Evolutionary conservation across 2,329 filamentous ascomycete genomes (phyloP), one percentile per base, ranked within the genome.

Genomic region (Phialophora macrospora): DNA sequence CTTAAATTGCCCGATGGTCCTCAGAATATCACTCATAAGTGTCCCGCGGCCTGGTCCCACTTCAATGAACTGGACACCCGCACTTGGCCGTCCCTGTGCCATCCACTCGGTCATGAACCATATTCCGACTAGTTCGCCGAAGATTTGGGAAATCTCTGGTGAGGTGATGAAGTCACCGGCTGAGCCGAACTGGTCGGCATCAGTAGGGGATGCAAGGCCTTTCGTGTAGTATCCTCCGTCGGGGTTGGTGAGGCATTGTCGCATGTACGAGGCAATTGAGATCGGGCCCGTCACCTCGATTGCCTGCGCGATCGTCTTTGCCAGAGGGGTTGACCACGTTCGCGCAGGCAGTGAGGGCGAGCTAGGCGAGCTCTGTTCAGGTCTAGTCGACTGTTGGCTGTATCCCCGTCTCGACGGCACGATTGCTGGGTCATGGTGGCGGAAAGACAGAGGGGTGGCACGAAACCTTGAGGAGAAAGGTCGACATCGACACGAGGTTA

Each of bases 31-130:
- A 79, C 94, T 92, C 94, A 99, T 99, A 73, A 99, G 81, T 14
- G 95, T 99, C 14, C 95, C 95, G 76, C 94, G 88, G 12, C 95
- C 95, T 3, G 95, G 95, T 0, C 95, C 95, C 71, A 98, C 88
- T 78, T 99, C 95, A 74, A 99, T 92, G 70, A 99, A 82, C 76
- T 97, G 90, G 17, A 97, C 88, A 28, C 91, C 92, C 32, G 85
- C 82, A 67, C 81, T 86, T 62, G 86, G 90, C 66, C 84, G 85
- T 17, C 93, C 93, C 77, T 99, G 95, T 48, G 90, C 90, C 77
- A 98, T 91, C 94, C 95, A 99, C 82, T 99, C 95, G 49, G 94
- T 89, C 59, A 98, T 89, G 68, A 97, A 89, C 95, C 95, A 99
- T 72, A 99, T 87, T 4, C 92, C 95, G 63, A 98, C 83, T 30